These are phyloP conservation scores for Fusarium pininemorale DNA, from an alignment of 2,329 filamentous ascomycete species.

Conservation along the genomic window DNA sequence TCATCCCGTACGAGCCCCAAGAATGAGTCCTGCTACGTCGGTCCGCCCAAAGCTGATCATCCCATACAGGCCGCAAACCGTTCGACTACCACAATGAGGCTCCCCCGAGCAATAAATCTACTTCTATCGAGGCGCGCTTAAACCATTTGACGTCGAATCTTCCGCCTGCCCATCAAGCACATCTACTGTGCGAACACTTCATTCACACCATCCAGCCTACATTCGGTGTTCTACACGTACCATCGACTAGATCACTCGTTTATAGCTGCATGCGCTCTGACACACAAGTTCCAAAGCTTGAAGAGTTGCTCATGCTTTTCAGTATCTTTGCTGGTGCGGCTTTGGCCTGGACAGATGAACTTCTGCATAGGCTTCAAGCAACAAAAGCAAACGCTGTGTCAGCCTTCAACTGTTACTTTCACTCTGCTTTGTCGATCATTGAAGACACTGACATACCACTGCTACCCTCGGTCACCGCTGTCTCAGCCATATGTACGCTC, in stretches of 20 bases:
- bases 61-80: not conserved
- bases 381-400: not conserved
- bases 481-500: not conserved
- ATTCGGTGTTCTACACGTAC: not conserved
- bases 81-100: not conserved
- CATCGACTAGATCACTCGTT: not conserved
- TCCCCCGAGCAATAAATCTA: too few relatives aligned
- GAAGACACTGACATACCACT: not conserved
- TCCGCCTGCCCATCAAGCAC: not conserved
- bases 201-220: not conserved
- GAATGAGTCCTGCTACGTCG: too few relatives aligned
- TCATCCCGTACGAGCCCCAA: not conserved
- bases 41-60: not conserved
- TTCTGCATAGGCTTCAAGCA: not conserved
- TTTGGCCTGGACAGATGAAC: not conserved
- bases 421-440: not conserved
- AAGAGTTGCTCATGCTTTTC: not conserved
- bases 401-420: not conserved
- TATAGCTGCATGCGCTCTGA: not conserved
- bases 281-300: not conserved
- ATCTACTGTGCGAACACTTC: not conserved
- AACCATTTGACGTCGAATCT: not conserved
- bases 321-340: constrained; percentile 1
- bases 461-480: not conserved
- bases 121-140: not conserved